Evolutionary conservation across 225 moss, liverwort and hornwort genomes (phyloP).

Genomic region (Thuidium tamariscinum): DNA sequence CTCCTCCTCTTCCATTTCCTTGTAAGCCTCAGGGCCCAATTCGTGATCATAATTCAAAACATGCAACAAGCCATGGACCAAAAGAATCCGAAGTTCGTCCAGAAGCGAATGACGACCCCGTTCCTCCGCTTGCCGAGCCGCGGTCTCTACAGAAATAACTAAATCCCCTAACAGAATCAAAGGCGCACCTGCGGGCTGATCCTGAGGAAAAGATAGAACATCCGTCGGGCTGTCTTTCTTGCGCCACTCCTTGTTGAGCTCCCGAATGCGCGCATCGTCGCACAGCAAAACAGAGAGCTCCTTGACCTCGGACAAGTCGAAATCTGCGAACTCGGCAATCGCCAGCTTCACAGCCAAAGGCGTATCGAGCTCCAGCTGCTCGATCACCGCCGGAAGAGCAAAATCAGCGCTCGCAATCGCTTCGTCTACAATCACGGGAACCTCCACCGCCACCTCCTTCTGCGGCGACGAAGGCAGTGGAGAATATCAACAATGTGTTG

Average conservation of each 20-base stretch:
- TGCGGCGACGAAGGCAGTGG: constrained; percentile 33
- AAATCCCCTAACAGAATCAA: constrained; percentile 75
- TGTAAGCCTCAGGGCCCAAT: constrained; percentile 48
- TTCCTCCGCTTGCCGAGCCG: constrained; percentile 77
- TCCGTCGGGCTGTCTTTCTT: constrained; percentile 69
- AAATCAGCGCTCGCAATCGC: constrained; percentile 3
- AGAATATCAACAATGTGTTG: constrained; percentile 43
- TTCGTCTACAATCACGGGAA: constrained; percentile 50
- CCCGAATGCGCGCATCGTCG: constrained; percentile 57
- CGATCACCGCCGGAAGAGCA: constrained; percentile 31
- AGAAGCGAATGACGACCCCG: constrained; percentile 59
- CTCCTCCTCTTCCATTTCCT: constrained; percentile 79
- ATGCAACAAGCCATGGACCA: constrained; percentile 91
- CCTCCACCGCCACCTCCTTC: constrained; percentile 45
- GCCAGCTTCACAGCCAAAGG: constrained; percentile 57
- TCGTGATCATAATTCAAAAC: constrained; percentile 86
- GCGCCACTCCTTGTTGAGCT: constrained; percentile 70
- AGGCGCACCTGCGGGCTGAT: constrained; percentile 58
- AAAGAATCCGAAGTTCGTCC: constrained; percentile 82
- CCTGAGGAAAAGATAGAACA: constrained; percentile 83
- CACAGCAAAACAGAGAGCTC: constrained; percentile 87
- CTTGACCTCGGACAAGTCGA: constrained; percentile 47
- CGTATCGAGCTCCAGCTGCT: constrained; percentile 80
- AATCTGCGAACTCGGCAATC: constrained; percentile 37
- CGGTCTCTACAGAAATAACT: constrained; percentile 85